Evolutionary conservation across 345 rosid genomes (phyloP).

Genomic region (Alliaria petiolata): DNA sequence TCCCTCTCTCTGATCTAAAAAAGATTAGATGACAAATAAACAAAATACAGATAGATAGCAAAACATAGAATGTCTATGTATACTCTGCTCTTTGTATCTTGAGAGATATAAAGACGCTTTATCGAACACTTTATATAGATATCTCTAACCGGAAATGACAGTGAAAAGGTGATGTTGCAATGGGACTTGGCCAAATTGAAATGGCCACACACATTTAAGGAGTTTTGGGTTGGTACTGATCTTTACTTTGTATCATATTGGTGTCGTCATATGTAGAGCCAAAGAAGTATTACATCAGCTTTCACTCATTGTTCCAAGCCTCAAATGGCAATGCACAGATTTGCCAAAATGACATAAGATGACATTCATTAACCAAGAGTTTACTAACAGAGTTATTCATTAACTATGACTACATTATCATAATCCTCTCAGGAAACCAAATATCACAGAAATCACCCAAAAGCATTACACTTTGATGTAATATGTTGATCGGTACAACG

Average conservation of each 20-base stretch:
- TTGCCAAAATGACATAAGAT: background rate
- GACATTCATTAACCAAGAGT: background rate
- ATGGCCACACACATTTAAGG: background rate
- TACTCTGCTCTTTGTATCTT: slow-evolving; percentile 3
- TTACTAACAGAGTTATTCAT: background rate
- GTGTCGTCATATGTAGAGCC: background rate
- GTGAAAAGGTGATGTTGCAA: background rate
- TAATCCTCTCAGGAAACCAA: background rate
- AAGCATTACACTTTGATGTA: background rate
- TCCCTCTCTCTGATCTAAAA: slow-evolving; percentile 53
- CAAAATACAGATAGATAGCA: slow-evolving; percentile 20
- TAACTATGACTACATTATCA: too few species aligned
- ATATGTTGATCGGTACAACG: background rate
- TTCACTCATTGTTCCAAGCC: background rate
- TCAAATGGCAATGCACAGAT: background rate
- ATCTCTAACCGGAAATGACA: background rate
- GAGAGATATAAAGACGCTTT: background rate
- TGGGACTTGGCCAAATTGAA: background rate
- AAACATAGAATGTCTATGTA: slow-evolving; percentile 8
- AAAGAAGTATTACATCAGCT: background rate
- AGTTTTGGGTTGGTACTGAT: background rate
- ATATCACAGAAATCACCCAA: background rate
- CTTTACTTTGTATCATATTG: background rate
- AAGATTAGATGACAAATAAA: background rate
- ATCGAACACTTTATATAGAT: background rate